Conservation (phyloP, 225 moss, liverwort and hornwort genomes). For the Sphagnum contortum region DNA sequence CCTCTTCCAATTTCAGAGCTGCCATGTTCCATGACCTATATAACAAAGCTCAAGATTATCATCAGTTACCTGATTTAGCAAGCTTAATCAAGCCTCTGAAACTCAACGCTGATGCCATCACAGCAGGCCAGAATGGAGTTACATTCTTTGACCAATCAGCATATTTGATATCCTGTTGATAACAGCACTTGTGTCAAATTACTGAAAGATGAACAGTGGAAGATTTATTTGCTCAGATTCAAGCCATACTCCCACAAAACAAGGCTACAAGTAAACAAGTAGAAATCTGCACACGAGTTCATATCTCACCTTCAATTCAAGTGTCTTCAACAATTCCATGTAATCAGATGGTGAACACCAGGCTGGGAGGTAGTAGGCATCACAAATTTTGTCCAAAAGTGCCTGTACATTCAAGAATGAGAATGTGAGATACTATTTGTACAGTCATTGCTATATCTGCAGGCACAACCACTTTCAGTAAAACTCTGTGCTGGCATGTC, state of each 20-base stretch:
- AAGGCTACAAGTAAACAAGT: neutral
- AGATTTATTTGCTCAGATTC: too few relatives aligned
- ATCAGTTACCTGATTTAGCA: slow-evolving; percentile 57
- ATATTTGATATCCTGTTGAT: slow-evolving; percentile 65
- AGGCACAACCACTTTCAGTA: too few relatives aligned
- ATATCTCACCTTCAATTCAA: slow-evolving; percentile 53
- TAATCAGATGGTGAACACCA: slow-evolving; percentile 95
- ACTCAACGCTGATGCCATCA: slow-evolving; percentile 69
- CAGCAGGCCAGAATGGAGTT: slow-evolving; percentile 96
- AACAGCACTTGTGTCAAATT: too few relatives aligned
- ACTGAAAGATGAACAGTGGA: too few relatives aligned
- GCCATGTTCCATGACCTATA: too few relatives aligned
- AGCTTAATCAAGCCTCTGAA: slow-evolving; percentile 72
- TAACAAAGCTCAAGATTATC: too few relatives aligned
- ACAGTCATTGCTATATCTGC: too few relatives aligned
- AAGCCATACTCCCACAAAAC: neutral
- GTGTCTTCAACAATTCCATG: slow-evolving; percentile 50
- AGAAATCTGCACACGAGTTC: neutral
- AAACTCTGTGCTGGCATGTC: too few relatives aligned
- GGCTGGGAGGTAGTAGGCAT: slow-evolving; percentile 77
- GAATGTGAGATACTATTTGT: too few relatives aligned
- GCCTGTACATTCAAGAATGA: slow-evolving; percentile 25
- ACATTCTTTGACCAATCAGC: slow-evolving; percentile 84
- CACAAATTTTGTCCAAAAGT: slow-evolving; percentile 84
- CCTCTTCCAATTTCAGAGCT: too few relatives aligned